Evolutionary conservation across 2,329 filamentous ascomycete genomes (phyloP).

Genomic region (Penicillium hesseltinei): DNA sequence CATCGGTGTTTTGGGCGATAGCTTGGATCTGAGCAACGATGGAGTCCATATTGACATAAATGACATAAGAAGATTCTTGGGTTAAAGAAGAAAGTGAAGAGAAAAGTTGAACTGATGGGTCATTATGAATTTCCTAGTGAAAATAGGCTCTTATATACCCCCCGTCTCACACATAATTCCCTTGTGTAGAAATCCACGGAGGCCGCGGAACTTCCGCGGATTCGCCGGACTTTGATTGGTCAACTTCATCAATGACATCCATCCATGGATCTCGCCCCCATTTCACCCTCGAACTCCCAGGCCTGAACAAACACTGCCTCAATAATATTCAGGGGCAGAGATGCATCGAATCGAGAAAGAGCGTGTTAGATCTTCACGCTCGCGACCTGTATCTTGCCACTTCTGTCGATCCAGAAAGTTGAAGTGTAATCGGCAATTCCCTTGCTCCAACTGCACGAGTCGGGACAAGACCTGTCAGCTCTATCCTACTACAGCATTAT

Average conservation of each 20-base stretch:
- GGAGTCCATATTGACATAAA: slow-evolving; percentile 16
- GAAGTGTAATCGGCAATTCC: slow-evolving; percentile 52
- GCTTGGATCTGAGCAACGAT: slow-evolving; percentile 19
- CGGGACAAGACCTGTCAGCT: slow-evolving; percentile 29
- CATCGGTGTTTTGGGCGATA: slow-evolving; percentile 19
- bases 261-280: no score
- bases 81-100: no score
- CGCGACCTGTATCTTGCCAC: slow-evolving; percentile 35
- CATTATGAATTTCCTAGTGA: neutral
- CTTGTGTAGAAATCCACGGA: neutral
- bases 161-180: neutral
- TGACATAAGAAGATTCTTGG: no score
- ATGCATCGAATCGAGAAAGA: slow-evolving; percentile 18
- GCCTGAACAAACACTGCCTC: neutral
- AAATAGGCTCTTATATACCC: neutral
- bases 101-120: neutral
- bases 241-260: neutral
- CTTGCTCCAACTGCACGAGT: slow-evolving; percentile 49
- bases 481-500: slow-evolving; percentile 4
- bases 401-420: slow-evolving; percentile 45
- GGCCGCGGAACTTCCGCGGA: slow-evolving; percentile 20
- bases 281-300: neutral
- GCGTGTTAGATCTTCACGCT: slow-evolving; percentile 10
- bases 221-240: slow-evolving; percentile 12
- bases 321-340: neutral